A percentile compares a stretch with the other conserved stretches of the same genome.
These are phyloP conservation scores for Ganoderma leucocontextum DNA, from an alignment of 1,284 basidiomycete genomes.

Conservation along the genomic window DNA sequence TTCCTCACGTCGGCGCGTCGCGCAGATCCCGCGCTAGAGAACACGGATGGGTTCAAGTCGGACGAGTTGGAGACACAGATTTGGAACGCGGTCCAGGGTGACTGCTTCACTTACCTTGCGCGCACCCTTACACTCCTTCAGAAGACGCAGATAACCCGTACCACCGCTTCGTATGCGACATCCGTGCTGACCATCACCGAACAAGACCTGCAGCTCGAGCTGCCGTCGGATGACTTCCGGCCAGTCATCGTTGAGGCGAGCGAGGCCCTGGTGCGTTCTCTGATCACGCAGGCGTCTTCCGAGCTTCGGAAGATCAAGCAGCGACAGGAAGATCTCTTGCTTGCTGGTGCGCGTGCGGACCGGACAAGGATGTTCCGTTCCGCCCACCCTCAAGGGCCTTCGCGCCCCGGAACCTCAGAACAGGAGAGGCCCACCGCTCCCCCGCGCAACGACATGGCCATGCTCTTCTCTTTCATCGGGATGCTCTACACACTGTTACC, in stretches of 20 bases:
- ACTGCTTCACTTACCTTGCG: conserved; percentile 83
- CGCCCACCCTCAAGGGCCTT: conserved; percentile 43
- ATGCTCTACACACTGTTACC: conserved; percentile 80
- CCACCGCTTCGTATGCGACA: conserved; percentile 56
- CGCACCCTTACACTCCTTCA: conserved; percentile 62
- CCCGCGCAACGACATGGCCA: conserved; percentile 85
- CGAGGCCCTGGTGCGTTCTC: conserved; percentile 75
- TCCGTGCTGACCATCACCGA: conserved; percentile 49
- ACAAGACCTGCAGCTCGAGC: conserved; percentile 64
- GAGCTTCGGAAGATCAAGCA: conserved; percentile 93
- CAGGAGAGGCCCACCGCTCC: conserved; percentile 41
- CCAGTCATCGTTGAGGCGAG: conserved; percentile 70
- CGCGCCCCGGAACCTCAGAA: conserved; percentile 40
- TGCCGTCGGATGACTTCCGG: conserved; percentile 72
- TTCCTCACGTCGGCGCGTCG: conserved; percentile 82
- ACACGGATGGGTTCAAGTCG: conserved; percentile 72
- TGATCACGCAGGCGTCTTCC: conserved; percentile 83
- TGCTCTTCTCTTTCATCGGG: conserved; percentile 85
- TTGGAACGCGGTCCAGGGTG: conserved; percentile 83
- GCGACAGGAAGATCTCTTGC: conserved; percentile 85
- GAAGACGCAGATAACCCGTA: conserved; percentile 50
- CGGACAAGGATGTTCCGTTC: conserved; percentile 60
- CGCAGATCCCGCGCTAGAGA: conserved; percentile 72
- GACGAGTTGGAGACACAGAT: conserved; percentile 85
- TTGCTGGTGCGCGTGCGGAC: conserved; percentile 69